Base-by-base conservation (phyloP, 2,329 filamentous ascomycete species). In the Trichoderma lentiforme region DNA sequence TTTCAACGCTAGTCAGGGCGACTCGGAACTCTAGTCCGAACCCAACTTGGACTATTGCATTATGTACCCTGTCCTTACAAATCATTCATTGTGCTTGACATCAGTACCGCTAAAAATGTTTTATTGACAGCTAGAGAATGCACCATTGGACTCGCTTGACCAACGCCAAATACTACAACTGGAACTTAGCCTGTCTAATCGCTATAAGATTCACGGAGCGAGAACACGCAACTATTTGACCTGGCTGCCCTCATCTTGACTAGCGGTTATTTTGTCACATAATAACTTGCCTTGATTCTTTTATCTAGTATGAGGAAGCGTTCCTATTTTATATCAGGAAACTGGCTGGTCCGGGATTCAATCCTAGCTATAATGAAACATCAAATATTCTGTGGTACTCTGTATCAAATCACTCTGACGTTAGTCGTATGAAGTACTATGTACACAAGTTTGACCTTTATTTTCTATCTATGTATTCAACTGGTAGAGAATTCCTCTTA, bases 401-500 rank as follows among this genome's bases (percentile, higher is more conserved):
- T 1, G 0, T 43, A 43, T 43, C 39, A 43, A 43, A 43, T 43
- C 39, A 43, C 39, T 8, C 15, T 15, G 3, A 39, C 6, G 18
- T 8, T 4, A 8, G 36, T 39, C 15, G 1, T 39, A 18, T 18
- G 0, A 39, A 18, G 18, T 18, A 18, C 15, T 39, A n/a, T 43
- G 39, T n/a, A 43, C n/a, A n/a, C 39, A 43, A 43, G 36, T n/a
- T 4, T 43, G 18, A 43, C 39, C 18, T n/a, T n/a, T n/a, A 4
- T n/a, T n/a, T 43, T n/a, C 1, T 43, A n/a, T n/a, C 9, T n/a
- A n/a, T 43, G 4, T n/a, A 18, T 6, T 18, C 1, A n/a, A n/a
- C 1, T n/a, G 7, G 1, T 18, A 0, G 1, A 43, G 0, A 43
- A 18, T 43, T 18, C 36, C 3, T 4, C 18, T 43, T 9, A 0